Evolutionary conservation across 257 asterid species (phyloP).

Genomic region (Avicennia marina): DNA sequence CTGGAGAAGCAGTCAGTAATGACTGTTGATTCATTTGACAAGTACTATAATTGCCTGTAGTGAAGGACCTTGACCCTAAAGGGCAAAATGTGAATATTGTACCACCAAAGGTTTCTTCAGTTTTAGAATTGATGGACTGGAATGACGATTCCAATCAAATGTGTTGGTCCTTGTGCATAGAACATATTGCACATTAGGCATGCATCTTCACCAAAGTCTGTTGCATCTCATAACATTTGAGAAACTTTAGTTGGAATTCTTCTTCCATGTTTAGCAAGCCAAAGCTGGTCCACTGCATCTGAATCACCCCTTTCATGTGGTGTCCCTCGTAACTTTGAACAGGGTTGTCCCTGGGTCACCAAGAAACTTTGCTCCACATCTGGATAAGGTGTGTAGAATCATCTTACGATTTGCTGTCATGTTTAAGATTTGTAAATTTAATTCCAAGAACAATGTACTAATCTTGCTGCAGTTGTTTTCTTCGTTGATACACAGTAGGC

Average conservation of each 20-base stretch:
- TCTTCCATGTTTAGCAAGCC: conserved; percentile 91
- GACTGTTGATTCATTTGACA: conserved; percentile 74
- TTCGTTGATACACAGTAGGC: no score
- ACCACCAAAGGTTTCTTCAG: conserved; percentile 32
- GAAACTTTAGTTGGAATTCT: conserved; percentile 76
- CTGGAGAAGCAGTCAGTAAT: conserved; percentile 58
- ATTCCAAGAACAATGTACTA: no score
- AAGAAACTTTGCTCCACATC: conserved; percentile 73
- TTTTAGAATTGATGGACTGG: conserved; percentile 46
- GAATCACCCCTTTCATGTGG: conserved; percentile 95
- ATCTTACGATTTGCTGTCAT: no score
- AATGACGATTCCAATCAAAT: conserved; percentile 40
- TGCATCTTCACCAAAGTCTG: conserved; percentile 39
- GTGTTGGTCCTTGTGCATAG: conserved; percentile 62
- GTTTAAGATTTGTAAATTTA: no score
- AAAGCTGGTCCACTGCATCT: conserved; percentile 98
- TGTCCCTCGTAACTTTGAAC: conserved; percentile 75
- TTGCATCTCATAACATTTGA: conserved; percentile 46
- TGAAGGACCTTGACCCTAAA: conserved; percentile 42
- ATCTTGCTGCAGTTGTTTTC: no score
- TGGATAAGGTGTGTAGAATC: conserved; percentile 87
- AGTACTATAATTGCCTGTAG: conserved; percentile 55
- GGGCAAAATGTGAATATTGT: conserved; percentile 31
- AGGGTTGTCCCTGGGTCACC: conserved; percentile 90
- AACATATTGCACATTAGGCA: conserved; percentile 71